Base-by-base conservation (phyloP, 805 yeast species). In the Nakazawaea laoshanensis region DNA sequence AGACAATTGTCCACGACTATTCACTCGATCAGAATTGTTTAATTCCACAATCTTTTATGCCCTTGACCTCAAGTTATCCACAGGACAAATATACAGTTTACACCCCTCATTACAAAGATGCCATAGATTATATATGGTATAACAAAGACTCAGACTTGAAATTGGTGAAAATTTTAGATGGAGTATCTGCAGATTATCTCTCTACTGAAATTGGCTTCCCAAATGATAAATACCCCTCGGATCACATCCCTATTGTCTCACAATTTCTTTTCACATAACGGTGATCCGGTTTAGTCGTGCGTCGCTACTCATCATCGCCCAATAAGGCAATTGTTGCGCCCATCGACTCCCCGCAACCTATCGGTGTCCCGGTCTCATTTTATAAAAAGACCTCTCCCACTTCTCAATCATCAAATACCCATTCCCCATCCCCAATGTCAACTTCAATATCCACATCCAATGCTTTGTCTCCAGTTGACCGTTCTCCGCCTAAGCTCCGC, bases 81-180 rank as follows among this genome's bases (percentile, higher is more conserved):
- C 61, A 37, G 35, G 56, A 41, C 38, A 50, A 18, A 40, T 55
- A 4, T 41, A 67, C 74, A 1, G 68, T 73, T 23, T 71, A 61
- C 42, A 67, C 79, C 0, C 61, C 61, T 5, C 61, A 67, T 35
- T 53, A 69, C 35, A 65, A 65, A 29, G 70, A 69, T 7, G 63
- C 72, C 2, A 70, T 74, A 29, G 82, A 75, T 46, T 75, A 74
- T 43, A 67, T 74, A 5, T 74, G 77, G 75, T 69, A 56, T 42
- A 65, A 66, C 35, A 49, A 53, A 11, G 42, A 50, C 8, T 23
- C 30, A 8, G 63, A 59, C 28, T 48, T 74, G 16, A 46, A 52
- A 28, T 51, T 68, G 14, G 45, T 60, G 1, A 59, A 61, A 33
- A 63, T 70, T n/a, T 50, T 75, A n/a, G 68, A 75, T n/a, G 76